Conservation (phyloP, 1,284 basidiomycete species). For the Moesziomyces antarcticus region DNA sequence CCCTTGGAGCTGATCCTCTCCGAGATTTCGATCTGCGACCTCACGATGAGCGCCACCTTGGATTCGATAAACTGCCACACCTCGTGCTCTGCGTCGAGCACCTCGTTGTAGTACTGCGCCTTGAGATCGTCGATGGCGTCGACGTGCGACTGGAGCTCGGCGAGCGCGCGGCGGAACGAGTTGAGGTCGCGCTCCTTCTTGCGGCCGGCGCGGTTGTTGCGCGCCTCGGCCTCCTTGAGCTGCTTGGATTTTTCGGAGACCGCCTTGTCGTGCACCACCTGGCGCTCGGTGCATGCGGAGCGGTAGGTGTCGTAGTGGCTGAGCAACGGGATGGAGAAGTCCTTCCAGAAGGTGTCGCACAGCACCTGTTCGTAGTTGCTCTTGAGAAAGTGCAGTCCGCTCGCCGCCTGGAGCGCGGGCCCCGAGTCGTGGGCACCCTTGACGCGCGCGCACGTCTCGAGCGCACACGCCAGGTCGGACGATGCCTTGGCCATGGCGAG, state of each 20-base stretch:
- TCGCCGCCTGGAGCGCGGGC: constrained; percentile 58
- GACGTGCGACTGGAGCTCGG: constrained; percentile 84
- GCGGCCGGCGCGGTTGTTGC: constrained; percentile 78
- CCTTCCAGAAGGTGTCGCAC: constrained; percentile 86
- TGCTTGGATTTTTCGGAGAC: constrained; percentile 80
- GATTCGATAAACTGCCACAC: constrained; percentile 88
- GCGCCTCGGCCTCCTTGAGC: constrained; percentile 88
- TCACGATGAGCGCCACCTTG: constrained; percentile 61
- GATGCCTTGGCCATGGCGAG: constrained; percentile 85
- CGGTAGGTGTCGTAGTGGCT: constrained; percentile 85
- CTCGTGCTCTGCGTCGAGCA: constrained; percentile 90
- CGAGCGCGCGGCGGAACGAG: constrained; percentile 59
- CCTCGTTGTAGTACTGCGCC: constrained; percentile 81
- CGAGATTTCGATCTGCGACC: constrained; percentile 62
- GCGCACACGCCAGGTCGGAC: constrained; percentile 81
- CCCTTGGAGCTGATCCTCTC: constrained; percentile 89
- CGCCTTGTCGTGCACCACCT: constrained; percentile 61
- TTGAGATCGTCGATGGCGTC: constrained; percentile 86
- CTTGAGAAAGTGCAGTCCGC: constrained; percentile 87
- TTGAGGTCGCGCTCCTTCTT: constrained; percentile 75
- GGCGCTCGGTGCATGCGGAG: constrained; percentile 73
- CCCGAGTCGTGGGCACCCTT: constrained; percentile 64
- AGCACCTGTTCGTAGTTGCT: constrained; percentile 92
- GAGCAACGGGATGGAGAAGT: constrained; percentile 87
- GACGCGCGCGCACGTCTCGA: constrained; percentile 62